Percentiles rank a stretch among this genome's conserved stretches.
Evolutionary conservation across 2,329 filamentous ascomycete genomes (phyloP).

Genomic region (Saccharata proteae): DNA sequence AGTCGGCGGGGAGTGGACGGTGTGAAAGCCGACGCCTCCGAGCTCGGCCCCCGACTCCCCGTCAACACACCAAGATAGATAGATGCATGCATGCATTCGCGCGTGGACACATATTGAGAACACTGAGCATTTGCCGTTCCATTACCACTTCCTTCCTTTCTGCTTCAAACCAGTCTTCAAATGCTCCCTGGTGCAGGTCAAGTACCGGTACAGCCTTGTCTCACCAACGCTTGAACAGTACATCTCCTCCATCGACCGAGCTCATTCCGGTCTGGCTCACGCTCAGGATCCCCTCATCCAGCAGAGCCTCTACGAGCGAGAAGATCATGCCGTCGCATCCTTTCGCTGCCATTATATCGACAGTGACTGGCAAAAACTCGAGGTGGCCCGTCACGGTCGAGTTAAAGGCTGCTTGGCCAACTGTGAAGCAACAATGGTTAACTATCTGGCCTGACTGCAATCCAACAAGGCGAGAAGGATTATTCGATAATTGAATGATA

Average conservation of each 20-base stretch:
- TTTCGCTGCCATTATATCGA: conserved; percentile 45
- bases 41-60: too few relatives aligned
- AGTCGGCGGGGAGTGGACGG: too few relatives aligned
- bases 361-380: conserved; percentile 45
- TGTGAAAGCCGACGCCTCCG: too few relatives aligned
- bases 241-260: conserved; percentile 28
- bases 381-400: conserved; percentile 36
- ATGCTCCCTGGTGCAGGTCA: too few relatives aligned
- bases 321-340: conserved; percentile 51
- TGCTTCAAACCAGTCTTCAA: too few relatives aligned
- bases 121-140: too few relatives aligned
- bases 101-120: too few relatives aligned
- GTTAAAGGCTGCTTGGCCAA: conserved; percentile 32
- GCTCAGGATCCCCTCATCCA: conserved; percentile 36
- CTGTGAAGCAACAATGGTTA: conserved; percentile 5
- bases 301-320: conserved; percentile 40
- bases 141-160: too few relatives aligned
- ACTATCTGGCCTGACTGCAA: not conserved
- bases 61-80: too few relatives aligned
- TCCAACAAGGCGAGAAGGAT: not conserved
- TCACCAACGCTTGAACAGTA: conserved; percentile 18
- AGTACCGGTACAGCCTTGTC: too few relatives aligned
- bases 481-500: not conserved
- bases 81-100: too few relatives aligned
- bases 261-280: conserved; percentile 33